These are phyloP conservation scores for Pulchroboletus neoregius DNA, from an alignment of 1,284 basidiomycete species.

Conservation along the genomic window DNA sequence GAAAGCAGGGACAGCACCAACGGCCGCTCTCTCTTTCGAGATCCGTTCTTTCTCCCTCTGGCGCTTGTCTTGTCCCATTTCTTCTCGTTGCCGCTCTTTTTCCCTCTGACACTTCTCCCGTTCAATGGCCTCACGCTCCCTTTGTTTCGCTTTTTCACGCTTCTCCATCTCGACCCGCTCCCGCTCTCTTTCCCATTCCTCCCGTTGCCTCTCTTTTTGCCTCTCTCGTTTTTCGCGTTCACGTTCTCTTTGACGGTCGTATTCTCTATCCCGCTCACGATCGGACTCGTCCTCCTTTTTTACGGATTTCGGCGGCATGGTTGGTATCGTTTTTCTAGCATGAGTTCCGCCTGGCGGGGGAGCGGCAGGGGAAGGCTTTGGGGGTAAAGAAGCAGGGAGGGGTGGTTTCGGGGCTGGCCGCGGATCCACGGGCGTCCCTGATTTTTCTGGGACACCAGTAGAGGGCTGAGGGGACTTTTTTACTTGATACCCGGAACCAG, in stretches of 20 bases:
- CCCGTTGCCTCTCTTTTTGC: constrained; percentile 24
- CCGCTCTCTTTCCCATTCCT: constrained; percentile 19
- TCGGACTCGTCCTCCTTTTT: constrained; percentile 29
- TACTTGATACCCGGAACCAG: constrained; percentile 48
- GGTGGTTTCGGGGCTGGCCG: constrained; percentile 18
- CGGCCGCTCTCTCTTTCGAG: constrained; percentile 19
- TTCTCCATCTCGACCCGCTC: constrained; percentile 26
- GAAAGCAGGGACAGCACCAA: constrained; percentile 11
- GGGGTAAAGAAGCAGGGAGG: constrained; percentile 24
- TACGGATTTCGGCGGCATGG: constrained; percentile 20
- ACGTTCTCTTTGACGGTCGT: constrained; percentile 23
- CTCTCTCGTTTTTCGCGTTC: constrained; percentile 15
- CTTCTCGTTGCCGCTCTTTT: constrained; percentile 25
- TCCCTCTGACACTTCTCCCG: constrained; percentile 26
- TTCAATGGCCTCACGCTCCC: constrained; percentile 23
- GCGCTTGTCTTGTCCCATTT: constrained; percentile 25
- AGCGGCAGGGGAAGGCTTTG: constrained; percentile 29
- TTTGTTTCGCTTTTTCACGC: constrained; percentile 26
- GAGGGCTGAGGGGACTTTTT: constrained; percentile 28
- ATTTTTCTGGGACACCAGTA: constrained; percentile 9
- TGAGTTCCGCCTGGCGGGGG: constrained; percentile 25
- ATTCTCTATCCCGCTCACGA: constrained; percentile 27
- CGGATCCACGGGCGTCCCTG: constrained; percentile 10
- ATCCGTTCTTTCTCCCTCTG: constrained; percentile 26
- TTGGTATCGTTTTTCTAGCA: constrained; percentile 24